These are phyloP conservation scores for Pichia terricola DNA, from an alignment of 1,139 yeast genomes.

Conservation along the genomic window DNA sequence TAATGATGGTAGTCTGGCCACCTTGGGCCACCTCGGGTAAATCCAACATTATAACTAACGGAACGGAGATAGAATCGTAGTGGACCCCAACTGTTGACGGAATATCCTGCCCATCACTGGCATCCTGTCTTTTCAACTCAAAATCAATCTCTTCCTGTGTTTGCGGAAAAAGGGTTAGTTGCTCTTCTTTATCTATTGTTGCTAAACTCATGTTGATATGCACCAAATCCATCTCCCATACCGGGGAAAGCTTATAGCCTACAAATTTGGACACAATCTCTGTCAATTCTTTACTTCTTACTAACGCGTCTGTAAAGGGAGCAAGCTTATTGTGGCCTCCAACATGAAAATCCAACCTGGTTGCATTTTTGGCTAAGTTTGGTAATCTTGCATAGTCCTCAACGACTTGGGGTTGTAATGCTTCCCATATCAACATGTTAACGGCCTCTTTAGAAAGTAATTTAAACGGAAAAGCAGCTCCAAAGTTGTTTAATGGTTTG, in stretches of 20 bases:
- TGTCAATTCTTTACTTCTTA: slow-evolving; percentile 19
- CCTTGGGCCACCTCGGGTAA: slow-evolving; percentile 27
- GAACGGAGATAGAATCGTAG: slow-evolving; percentile 28
- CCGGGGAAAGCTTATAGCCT: slow-evolving; percentile 22
- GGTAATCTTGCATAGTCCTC: slow-evolving; percentile 26
- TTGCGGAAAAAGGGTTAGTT: slow-evolving; percentile 9
- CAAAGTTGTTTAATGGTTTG: slow-evolving; percentile 24
- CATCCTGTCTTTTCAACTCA: slow-evolving; percentile 10
- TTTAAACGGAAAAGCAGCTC: slow-evolving; percentile 29
- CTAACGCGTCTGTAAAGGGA: slow-evolving; percentile 26
- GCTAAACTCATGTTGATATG: slow-evolving; percentile 29
- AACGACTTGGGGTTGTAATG: slow-evolving; percentile 23
- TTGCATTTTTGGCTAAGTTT: slow-evolving; percentile 23
- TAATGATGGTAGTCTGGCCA: slow-evolving; percentile 29
- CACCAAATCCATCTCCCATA: slow-evolving; percentile 26
- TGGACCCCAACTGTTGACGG: slow-evolving; percentile 27
- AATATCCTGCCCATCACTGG: slow-evolving; percentile 18
- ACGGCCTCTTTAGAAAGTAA: slow-evolving; percentile 28
- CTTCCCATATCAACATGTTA: slow-evolving; percentile 29
- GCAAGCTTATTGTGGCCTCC: slow-evolving; percentile 27
- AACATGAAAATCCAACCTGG: slow-evolving; percentile 27
- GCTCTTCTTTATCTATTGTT: slow-evolving; percentile 16
- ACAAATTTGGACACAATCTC: slow-evolving; percentile 23
- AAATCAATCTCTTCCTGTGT: slow-evolving; percentile 14
- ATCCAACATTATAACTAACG: slow-evolving; percentile 29